These are phyloP conservation scores for Skeletonema grethae DNA, from an alignment of 108 stramenopile species.

Conservation along the genomic window DNA sequence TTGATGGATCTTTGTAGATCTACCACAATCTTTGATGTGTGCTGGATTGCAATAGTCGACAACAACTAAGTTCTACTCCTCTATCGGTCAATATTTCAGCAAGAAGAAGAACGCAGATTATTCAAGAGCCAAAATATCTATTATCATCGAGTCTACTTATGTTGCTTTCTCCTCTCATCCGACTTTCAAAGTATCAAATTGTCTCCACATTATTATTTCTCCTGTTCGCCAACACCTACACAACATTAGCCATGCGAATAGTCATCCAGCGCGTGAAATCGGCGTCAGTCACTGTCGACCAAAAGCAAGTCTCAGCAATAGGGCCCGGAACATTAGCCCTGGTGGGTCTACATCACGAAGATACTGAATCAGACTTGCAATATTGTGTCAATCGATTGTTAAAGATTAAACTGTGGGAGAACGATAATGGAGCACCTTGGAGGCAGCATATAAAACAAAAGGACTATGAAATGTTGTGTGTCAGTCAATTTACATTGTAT, in stretches of 20 bases:
- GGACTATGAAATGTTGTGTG: constrained; percentile 70
- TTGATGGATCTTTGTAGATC: too few species aligned
- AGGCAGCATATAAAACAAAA: constrained; percentile 78
- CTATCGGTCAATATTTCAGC: too few species aligned
- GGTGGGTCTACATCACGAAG: constrained; percentile 80
- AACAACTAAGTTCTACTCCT: too few species aligned
- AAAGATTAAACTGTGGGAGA: constrained; percentile 80
- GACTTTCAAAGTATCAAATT: neutral
- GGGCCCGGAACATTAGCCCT: constrained; percentile 76
- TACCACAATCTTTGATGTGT: too few species aligned
- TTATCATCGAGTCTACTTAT: neutral
- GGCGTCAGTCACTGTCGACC: constrained; percentile 84
- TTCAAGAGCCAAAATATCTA: too few species aligned
- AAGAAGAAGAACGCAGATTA: too few species aligned
- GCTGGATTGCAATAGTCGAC: too few species aligned
- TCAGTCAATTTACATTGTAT: constrained; percentile 88
- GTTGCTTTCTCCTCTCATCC: neutral
- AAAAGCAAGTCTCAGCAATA: constrained; percentile 66
- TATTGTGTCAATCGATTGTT: constrained; percentile 77
- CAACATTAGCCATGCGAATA: constrained; percentile 64
- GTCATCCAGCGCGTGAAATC: constrained; percentile 88
- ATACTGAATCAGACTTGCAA: constrained; percentile 65
- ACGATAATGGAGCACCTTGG: constrained; percentile 72
- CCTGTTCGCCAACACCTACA: neutral
- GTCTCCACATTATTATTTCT: neutral